Evolutionary conservation across 2,329 filamentous ascomycete species (phyloP).

Genomic region (Pseudocercospora cruenta): DNA sequence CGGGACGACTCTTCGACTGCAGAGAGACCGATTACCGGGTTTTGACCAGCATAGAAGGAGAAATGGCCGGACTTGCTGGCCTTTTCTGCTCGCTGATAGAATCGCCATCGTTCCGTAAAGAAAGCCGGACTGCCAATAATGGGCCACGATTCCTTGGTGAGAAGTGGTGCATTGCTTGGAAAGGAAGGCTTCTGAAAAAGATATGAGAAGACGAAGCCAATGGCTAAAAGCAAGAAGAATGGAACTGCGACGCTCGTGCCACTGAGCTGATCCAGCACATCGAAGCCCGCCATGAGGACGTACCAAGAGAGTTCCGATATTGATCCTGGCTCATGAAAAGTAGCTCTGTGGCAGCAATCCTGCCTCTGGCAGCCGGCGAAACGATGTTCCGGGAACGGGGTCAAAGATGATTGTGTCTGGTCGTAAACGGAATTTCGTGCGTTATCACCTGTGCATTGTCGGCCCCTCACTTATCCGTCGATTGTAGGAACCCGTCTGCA

Average conservation of each 20-base stretch:
- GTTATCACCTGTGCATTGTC: too few species aligned
- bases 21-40: constrained; percentile 50
- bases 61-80: constrained; percentile 49
- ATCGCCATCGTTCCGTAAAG: constrained; percentile 53
- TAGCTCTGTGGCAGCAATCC: neutral
- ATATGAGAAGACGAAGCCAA: constrained; percentile 14
- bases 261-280: neutral
- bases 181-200: constrained; percentile 24
- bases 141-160: constrained; percentile 40
- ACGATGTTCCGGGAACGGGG: neutral
- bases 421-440: neutral
- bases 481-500: neutral
- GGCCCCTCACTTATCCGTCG: neutral
- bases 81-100: constrained; percentile 42
- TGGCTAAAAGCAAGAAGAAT: neutral
- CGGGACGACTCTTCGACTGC: constrained; percentile 46
- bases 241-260: neutral
- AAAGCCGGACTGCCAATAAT: constrained; percentile 51
- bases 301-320: neutral
- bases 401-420: neutral
- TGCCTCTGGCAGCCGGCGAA: neutral
- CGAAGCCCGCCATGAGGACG: neutral
- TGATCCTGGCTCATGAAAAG: too few species aligned
- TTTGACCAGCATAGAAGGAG: constrained; percentile 53
- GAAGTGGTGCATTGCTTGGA: constrained; percentile 30